Evolutionary conservation across 768 basidiomycete genomes (phyloP).

Genomic region (Russula abietina): DNA sequence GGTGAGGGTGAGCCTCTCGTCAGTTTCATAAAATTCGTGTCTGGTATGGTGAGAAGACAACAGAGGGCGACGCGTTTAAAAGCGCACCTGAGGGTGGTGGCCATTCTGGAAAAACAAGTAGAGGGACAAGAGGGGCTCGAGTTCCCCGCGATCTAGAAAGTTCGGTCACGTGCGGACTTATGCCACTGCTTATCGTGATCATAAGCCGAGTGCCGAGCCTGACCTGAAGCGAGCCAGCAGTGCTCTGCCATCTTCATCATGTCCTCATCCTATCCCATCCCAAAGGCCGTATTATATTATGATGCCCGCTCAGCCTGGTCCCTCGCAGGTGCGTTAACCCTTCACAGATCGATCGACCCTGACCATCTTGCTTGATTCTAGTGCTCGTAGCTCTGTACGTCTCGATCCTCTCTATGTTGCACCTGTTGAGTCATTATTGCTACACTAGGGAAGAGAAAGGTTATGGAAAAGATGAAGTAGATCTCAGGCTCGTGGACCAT

Average conservation of each 20-base stretch:
- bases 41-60: background rate
- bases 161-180: slow-evolving; percentile 14
- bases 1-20: slow-evolving; percentile 64
- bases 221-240: too few species aligned
- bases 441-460: slow-evolving; percentile 63
- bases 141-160: slow-evolving; percentile 14
- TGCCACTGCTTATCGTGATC: background rate
- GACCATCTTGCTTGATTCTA: background rate
- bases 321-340: slow-evolving; percentile 44
- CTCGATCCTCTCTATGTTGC: background rate
- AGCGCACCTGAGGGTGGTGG: slow-evolving; percentile 18
- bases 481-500: slow-evolving; percentile 62
- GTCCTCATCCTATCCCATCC: slow-evolving; percentile 31
- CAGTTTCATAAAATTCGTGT: slow-evolving; percentile 86
- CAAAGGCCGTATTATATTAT: slow-evolving; percentile 82
- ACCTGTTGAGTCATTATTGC: background rate
- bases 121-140: background rate
- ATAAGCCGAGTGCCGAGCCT: too few species aligned
- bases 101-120: background rate
- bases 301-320: slow-evolving; percentile 57
- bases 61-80: background rate
- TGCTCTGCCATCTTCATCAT: slow-evolving; percentile 11
- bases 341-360: background rate
- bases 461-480: slow-evolving; percentile 70
- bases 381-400: slow-evolving; percentile 25